Percentiles rank a stretch among this genome's conserved stretches.
Evolutionary conservation across 192 early-diverging fungal species (phyloP).

Genomic region (Backusella circina): DNA sequence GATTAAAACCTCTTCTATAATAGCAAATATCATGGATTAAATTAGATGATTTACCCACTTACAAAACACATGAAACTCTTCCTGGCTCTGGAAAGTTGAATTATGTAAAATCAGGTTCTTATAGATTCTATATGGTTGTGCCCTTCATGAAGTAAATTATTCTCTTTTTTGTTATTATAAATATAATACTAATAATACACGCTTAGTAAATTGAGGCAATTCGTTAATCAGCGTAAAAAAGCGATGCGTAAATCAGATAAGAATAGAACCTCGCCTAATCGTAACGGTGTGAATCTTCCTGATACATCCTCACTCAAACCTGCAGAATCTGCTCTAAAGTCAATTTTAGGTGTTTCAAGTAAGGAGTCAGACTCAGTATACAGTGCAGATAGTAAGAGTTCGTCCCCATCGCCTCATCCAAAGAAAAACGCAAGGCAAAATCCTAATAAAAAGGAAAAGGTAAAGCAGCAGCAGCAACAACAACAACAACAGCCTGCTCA

Average conservation of each 20-base stretch:
- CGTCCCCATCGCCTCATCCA: neutral
- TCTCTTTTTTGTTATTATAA: neutral
- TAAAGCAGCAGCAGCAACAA: neutral
- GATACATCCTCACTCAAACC: neutral
- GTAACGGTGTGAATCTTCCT: neutral
- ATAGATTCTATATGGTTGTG: constrained; percentile 67
- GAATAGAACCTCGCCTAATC: neutral
- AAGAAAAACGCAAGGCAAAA: neutral
- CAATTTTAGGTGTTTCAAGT: neutral
- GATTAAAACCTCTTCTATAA: too few species aligned
- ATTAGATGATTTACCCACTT: constrained; percentile 60
- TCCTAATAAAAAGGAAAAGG: constrained; percentile 1
- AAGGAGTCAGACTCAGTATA: neutral
- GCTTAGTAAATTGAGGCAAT: constrained; percentile 23
- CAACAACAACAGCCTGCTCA: neutral
- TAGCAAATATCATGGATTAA: constrained; percentile 68
- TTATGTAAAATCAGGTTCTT: constrained; percentile 4
- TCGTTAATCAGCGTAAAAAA: constrained; percentile 22
- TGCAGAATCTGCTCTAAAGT: constrained; percentile 3
- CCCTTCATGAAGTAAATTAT: constrained; percentile 63
- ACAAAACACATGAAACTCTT: constrained; percentile 32
- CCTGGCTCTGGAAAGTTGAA: constrained; percentile 10
- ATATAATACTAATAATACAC: neutral
- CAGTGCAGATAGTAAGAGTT: neutral
- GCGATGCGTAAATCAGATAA: neutral